phyloP scores from a whole-genome alignment of 768 basidiomycete genomes.

The Pisolithus microcarpus region DNA sequence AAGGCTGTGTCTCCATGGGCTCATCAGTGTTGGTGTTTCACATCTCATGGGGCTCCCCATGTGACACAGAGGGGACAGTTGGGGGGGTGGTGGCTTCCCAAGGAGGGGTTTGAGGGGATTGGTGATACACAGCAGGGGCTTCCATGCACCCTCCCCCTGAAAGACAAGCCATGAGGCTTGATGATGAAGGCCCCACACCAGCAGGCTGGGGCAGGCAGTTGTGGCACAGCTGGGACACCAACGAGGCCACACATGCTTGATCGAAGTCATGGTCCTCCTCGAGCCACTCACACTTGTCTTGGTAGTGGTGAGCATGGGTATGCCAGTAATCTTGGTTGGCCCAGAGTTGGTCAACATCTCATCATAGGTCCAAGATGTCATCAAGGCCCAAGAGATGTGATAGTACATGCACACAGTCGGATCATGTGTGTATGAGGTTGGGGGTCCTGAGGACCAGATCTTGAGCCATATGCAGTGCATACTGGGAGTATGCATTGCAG shows the following conservation, averaged over 20 bases:
- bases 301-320: too few relatives aligned
- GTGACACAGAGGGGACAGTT: not conserved
- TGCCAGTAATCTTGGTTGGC: too few relatives aligned
- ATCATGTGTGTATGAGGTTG: not conserved
- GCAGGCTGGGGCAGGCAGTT: not conserved
- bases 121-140: too few relatives aligned
- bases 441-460: not conserved
- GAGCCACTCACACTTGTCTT: not conserved
- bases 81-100: not conserved
- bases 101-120: not conserved
- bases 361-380: too few relatives aligned
- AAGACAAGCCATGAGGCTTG: not conserved
- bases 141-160: not conserved
- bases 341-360: too few relatives aligned
- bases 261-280: too few relatives aligned
- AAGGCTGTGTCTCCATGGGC: too few relatives aligned
- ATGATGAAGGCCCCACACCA: not conserved
- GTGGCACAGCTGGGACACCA: not conserved
- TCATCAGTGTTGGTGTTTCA: too few relatives aligned
- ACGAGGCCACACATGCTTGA: too few relatives aligned
- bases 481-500: not conserved
- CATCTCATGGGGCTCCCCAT: not conserved
- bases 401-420: not conserved
- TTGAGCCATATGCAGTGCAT: not conserved
- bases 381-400: too few relatives aligned